Conservation (phyloP, 805 yeast genomes). For the Spathaspora arborariae region DNA sequence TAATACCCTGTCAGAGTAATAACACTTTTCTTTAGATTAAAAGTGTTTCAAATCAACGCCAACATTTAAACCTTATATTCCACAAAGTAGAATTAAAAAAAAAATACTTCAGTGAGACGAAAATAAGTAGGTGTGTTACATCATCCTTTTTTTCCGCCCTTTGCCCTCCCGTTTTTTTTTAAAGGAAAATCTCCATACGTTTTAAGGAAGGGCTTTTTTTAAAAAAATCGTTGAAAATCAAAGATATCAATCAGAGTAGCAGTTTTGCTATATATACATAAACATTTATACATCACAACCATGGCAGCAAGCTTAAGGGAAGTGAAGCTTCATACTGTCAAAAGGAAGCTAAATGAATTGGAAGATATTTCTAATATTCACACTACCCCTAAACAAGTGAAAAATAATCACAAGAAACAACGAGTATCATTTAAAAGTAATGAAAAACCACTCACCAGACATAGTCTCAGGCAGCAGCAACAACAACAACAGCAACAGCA, state of each 20-base stretch:
- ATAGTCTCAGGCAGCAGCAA: constrained; percentile 3
- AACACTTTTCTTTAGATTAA: not conserved
- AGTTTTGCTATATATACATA: not conserved
- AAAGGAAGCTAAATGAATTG: constrained; percentile 32
- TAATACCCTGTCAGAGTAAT: not conserved
- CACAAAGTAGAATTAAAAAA: not conserved
- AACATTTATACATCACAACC: not conserved
- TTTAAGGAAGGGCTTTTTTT: not conserved
- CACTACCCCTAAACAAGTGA: not conserved
- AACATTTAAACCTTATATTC: not conserved
- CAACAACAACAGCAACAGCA: constrained; percentile 4
- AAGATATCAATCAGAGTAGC: not conserved
- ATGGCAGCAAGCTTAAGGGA: constrained; percentile 36
- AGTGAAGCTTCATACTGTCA: constrained; percentile 14
- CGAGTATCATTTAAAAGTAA: not conserved
- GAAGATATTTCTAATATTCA: constrained; percentile 36
- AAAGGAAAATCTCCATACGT: not conserved
- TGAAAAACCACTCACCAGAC: constrained; percentile 5
- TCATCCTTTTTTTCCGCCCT: constrained; percentile 1
- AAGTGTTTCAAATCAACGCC: not conserved
- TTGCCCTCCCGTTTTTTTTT: not conserved
- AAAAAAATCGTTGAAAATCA: not conserved
- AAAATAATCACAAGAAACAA: constrained; percentile 1
- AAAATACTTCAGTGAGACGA: not conserved
- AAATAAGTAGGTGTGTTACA: not conserved